These are phyloP conservation scores for Blastobotrys peoriensis DNA, from an alignment of 805 yeast genomes.

Conservation along the genomic window DNA sequence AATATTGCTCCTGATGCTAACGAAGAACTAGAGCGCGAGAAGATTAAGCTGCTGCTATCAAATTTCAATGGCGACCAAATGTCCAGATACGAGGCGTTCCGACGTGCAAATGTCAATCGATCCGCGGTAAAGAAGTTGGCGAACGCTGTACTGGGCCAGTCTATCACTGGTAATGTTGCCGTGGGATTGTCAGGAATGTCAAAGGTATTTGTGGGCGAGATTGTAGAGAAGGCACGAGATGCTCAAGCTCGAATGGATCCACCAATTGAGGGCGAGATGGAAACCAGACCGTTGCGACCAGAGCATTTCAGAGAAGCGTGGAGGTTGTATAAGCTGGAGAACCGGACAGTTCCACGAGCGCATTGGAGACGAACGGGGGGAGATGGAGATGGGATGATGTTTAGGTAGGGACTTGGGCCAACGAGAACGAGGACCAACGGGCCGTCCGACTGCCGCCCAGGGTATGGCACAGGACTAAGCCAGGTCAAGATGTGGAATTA, in stretches of 20 bases:
- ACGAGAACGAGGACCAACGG: too few species aligned
- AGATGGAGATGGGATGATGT: slow-evolving; percentile 63
- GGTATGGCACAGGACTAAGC: too few species aligned
- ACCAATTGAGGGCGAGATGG: slow-evolving; percentile 19
- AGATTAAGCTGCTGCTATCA: slow-evolving; percentile 50
- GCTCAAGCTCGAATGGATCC: slow-evolving; percentile 50
- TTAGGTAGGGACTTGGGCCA: slow-evolving; percentile 37
- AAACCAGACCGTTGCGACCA: slow-evolving; percentile 58
- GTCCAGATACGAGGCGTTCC: slow-evolving; percentile 78
- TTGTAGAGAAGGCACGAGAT: slow-evolving; percentile 73
- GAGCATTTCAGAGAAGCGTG: slow-evolving; percentile 87
- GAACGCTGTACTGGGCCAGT: slow-evolving; percentile 70
- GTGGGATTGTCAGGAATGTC: slow-evolving; percentile 80
- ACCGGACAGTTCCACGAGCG: slow-evolving; percentile 53
- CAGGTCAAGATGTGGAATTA: too few species aligned
- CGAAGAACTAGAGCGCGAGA: slow-evolving; percentile 29
- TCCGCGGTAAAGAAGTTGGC: slow-evolving; percentile 77
- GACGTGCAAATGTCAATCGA: slow-evolving; percentile 69
- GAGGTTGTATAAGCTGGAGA: slow-evolving; percentile 66
- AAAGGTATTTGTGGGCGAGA: slow-evolving; percentile 84
- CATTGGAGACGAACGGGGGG: slow-evolving; percentile 71
- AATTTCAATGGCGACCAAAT: slow-evolving; percentile 76
- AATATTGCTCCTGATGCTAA: background rate
- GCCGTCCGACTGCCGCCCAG: too few species aligned
- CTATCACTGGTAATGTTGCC: slow-evolving; percentile 71